phyloP scores from a whole-genome alignment of 768 basidiomycete species.

The Amanita phalloides region DNA sequence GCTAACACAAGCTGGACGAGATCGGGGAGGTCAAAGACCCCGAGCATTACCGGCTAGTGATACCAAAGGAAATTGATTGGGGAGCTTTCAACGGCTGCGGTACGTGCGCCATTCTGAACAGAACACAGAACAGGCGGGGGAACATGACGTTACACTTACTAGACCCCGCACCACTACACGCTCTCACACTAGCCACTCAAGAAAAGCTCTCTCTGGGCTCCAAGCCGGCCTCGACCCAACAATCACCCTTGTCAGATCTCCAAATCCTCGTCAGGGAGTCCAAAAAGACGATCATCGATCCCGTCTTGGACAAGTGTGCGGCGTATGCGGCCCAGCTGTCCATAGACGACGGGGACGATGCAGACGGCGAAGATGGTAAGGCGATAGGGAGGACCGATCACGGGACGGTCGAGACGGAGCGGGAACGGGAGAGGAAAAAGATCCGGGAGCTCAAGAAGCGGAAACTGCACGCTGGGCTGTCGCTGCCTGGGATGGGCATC shows the following conservation, averaged over 20 bases:
- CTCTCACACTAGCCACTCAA: constrained; percentile 29
- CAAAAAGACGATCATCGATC: constrained; percentile 39
- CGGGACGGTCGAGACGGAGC: constrained; percentile 12
- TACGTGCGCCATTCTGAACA: constrained; percentile 17
- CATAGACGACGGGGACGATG: constrained; percentile 15
- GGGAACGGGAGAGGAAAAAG: constrained; percentile 36
- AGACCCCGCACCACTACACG: constrained; percentile 48
- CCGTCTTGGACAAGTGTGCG: constrained; percentile 25
- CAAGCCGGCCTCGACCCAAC: constrained; percentile 28
- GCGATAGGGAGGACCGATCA: constrained; percentile 20
- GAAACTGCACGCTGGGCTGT: constrained; percentile 28
- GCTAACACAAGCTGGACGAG: constrained; percentile 14
- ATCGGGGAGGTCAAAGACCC: constrained; percentile 33
- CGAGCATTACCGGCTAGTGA: constrained; percentile 27
- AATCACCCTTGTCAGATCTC: constrained; percentile 38
- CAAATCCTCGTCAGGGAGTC: constrained; percentile 48
- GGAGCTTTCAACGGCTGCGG: constrained; percentile 43
- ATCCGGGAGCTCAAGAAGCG: constrained; percentile 47
- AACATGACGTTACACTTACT: background rate
- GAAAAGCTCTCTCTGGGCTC: constrained; percentile 24
- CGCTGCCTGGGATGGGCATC: constrained; percentile 14
- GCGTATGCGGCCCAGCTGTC: constrained; percentile 8
- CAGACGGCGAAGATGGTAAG: constrained; percentile 16
- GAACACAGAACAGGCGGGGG: no score
- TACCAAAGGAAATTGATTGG: constrained; percentile 55